Evolutionary conservation across 106 monocot species (phyloP).

Genomic region (Apostasia shenzhenica): DNA sequence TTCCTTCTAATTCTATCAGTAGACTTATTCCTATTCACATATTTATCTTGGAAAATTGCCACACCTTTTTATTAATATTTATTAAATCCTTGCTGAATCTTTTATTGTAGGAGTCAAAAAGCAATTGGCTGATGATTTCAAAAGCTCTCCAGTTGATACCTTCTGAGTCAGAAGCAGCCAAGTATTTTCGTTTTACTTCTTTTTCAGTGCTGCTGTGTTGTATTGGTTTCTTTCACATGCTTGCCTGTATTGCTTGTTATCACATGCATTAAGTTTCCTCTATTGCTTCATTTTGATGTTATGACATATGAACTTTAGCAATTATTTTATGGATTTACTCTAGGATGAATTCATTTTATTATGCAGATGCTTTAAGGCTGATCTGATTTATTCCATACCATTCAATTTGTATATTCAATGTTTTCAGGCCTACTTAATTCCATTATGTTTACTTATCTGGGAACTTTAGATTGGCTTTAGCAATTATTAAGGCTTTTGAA

Average conservation of each 20-base stretch:
- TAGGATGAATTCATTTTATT: too few relatives aligned
- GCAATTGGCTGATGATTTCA: constrained; percentile 66
- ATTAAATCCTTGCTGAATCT: constrained; percentile 1
- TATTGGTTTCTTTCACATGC: neutral
- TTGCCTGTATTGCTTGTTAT: neutral
- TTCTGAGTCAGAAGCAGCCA: constrained; percentile 71
- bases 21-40: constrained; percentile 4
- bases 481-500: too few relatives aligned
- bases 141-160: constrained; percentile 79
- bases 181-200: constrained; percentile 26
- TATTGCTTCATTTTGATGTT: neutral
- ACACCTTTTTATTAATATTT: constrained; percentile 1
- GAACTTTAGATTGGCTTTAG: too few relatives aligned
- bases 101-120: constrained; percentile 70
- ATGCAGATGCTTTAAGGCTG: too few relatives aligned
- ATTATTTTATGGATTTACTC: too few relatives aligned
- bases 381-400: too few relatives aligned
- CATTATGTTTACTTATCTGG: too few relatives aligned
- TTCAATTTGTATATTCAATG: too few relatives aligned
- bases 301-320: too few relatives aligned
- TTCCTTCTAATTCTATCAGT: neutral
- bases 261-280: neutral
- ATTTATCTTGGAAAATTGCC: neutral
- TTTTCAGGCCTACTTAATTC: too few relatives aligned
- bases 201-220: neutral